Evolutionary conservation across 768 basidiomycete genomes (phyloP).

Genomic region (Lanmaoa pseudosensibilis): DNA sequence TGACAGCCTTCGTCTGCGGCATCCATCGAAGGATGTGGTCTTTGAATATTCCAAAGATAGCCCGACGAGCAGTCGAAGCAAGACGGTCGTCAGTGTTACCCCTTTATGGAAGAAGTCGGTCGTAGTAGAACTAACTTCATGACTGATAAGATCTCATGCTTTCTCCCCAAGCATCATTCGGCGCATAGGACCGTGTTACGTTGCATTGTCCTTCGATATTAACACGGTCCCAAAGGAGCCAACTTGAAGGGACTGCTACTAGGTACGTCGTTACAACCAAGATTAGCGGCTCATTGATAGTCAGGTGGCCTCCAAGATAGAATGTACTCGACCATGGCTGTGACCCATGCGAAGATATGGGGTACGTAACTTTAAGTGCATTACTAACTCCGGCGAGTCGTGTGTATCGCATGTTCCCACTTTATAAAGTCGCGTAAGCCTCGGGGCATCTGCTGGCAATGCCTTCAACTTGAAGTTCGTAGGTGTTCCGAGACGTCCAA

Average conservation of each 20-base stretch:
- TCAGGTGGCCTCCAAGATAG: not conserved
- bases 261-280: not conserved
- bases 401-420: conserved; percentile 21
- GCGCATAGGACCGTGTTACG: not conserved
- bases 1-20: not conserved
- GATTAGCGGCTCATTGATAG: not conserved
- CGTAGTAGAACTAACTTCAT: not conserved
- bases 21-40: not conserved
- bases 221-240: no score
- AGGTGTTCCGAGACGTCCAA: not conserved
- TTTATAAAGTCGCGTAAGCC: conserved; percentile 23
- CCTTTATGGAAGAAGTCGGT: conserved; percentile 1
- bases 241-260: not conserved
- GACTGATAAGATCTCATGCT: not conserved
- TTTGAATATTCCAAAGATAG: conserved; percentile 10
- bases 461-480: conserved; percentile 6
- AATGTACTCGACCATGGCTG: not conserved
- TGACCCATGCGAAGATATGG: conserved; percentile 7
- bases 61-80: not conserved
- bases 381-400: conserved; percentile 15
- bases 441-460: conserved; percentile 5
- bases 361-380: conserved; percentile 20
- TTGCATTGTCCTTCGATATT: not conserved
- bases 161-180: not conserved
- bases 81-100: not conserved